Base-by-base conservation (phyloP, 2,329 filamentous ascomycete species). In the Pseudogymnoascus sp. region DNA sequence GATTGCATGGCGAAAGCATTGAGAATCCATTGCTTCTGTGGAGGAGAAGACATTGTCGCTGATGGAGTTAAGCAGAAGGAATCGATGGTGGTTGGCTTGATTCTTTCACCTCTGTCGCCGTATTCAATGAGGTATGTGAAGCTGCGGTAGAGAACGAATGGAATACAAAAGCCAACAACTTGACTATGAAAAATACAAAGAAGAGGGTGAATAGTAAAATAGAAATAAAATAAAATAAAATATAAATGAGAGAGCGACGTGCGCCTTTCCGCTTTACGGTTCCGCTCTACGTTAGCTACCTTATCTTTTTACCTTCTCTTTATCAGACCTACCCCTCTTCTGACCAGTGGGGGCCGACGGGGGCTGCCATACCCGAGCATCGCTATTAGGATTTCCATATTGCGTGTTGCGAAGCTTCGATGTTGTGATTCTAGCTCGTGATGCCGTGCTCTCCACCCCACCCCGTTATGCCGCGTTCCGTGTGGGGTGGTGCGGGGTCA, bases 1-100 rank as follows among this genome's bases (percentile, higher is more conserved):
- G 78, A 75, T 78, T 67, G 79, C 69, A 78, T 76, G 31, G 79
- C 78, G 64, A 81, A 81, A 17, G 78, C 78, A 73, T 80, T 81
- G 68, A 81, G 73, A 61, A 81, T 79, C 10, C 80, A 70, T 61
- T 75, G 76, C 68, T 80, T 81, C 59, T 71, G 73, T 12, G n/a
- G n/a, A 6, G 44, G 13, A 31, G 44, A 33, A 17, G 44, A 33
- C 44, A 55, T 55, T 12, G 27, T 55, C 5, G 27, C 27, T 17
- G 44, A 55, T 55, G 29, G 44, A 9, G 29, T 55, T 33, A 33
- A 44, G 33, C n/a, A 17, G 44, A 55, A 55, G 27, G 29, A 17
- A 10, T 1, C n/a, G n/a, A n/a, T 33, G 44, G n/a, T 55, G 29
- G 12, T 55, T 33, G 9, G 12, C n/a, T 55, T 15, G 44, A 31